These are phyloP conservation scores for Candida freyschussii DNA, from an alignment of 1,139 yeast genomes.

Conservation along the genomic window DNA sequence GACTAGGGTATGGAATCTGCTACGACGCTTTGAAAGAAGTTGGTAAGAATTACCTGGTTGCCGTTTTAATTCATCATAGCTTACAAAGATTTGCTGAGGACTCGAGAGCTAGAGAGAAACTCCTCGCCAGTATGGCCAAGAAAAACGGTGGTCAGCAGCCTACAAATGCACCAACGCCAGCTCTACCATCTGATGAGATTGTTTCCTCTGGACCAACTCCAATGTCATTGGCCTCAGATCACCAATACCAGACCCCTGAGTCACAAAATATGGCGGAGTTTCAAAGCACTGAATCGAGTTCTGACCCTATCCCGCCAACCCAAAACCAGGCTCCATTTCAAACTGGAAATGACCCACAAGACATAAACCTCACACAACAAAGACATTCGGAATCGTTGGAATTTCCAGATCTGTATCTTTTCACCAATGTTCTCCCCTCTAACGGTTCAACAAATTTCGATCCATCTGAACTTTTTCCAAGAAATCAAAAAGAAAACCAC, in stretches of 20 bases:
- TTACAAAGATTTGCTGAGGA: constrained; percentile 20
- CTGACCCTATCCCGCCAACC: too few species aligned
- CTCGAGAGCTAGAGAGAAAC: constrained; percentile 18
- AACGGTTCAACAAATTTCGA: constrained; percentile 18
- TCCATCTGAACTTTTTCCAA: constrained; percentile 25
- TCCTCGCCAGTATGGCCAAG: constrained; percentile 16
- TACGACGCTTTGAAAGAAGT: constrained; percentile 45
- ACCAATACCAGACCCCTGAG: not conserved
- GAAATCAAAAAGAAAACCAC: constrained; percentile 3
- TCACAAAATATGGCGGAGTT: not conserved
- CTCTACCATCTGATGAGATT: constrained; percentile 4
- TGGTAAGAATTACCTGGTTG: constrained; percentile 41
- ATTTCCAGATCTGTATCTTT: constrained; percentile 25
- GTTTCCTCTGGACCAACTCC: constrained; percentile 5
- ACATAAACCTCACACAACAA: constrained; percentile 1
- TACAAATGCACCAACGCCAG: constrained; percentile 9
- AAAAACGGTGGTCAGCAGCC: constrained; percentile 11
- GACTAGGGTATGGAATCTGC: constrained; percentile 50
- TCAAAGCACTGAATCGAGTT: too few species aligned
- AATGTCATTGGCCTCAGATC: constrained; percentile 4
- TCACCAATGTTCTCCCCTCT: constrained; percentile 23
- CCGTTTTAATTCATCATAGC: constrained; percentile 19
- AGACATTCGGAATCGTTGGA: constrained; percentile 12
- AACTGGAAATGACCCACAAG: too few species aligned
- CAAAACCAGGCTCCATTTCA: not conserved